Evolutionary conservation across 257 asterid genomes (phyloP), one percentile per base, ranked within the genome.

Genomic region (Dorcoceras hygrometricum): DNA sequence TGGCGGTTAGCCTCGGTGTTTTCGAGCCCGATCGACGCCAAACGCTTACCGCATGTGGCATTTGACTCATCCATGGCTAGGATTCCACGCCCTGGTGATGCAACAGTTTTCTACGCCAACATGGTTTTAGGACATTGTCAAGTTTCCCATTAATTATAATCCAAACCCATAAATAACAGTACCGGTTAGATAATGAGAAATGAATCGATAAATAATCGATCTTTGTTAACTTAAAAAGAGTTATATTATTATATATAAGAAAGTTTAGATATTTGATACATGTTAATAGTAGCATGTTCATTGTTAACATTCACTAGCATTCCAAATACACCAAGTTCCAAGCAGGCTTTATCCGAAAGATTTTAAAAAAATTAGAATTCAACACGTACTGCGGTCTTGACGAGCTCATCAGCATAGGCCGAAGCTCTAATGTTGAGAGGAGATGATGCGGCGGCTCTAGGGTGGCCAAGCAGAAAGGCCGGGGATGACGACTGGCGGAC

Each of bases 1-100:
- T 66, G 54, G 29, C 86, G 86, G 79, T 83, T 83, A 4, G 89
- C 89, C 81, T 83, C 89, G 0, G 89, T 83, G 81, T 83, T 83
- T 65, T 83, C 86, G 8, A 83, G 80, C 51, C 86, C 86, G 12
- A 83, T 83, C 2, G 89, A 83, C 9, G 83, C 89, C 54, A 81
- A 65, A 67, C 86, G 84, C 77, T 83, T 83, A 28, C 89, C 86
- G 55, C 86, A 81, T 3, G 86, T 83, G 8, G 89, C 89, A 26
- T 83, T 83, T 16, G 89, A 83, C 69, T 73, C 73, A 23, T 73
- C 65, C 69, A 66, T 73, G 0, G 73, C 77, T 34, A 73, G 66
- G 26, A 73, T 66, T 66, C 77, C 77, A 36, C 69, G 34, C n/a
- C 69, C 77, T 6, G 54, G 77, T 61, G 77, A 73, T 67, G 77